phyloP scores from a whole-genome alignment of 2,329 filamentous ascomycete species.

The Colletotrichum coccodes region DNA sequence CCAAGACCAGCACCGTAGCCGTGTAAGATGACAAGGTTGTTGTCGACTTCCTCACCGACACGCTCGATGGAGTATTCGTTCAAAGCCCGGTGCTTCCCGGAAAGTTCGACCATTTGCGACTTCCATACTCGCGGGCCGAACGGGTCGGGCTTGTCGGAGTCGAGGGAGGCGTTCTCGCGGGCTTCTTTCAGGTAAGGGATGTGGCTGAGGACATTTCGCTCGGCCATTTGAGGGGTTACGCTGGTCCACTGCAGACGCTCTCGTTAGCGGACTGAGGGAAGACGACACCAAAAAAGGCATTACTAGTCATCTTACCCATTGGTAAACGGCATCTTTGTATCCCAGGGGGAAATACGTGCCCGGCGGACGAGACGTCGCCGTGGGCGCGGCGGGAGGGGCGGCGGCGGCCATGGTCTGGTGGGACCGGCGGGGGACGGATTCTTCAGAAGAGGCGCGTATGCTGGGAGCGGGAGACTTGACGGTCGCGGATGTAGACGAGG shows the following conservation, averaged over 20 bases:
- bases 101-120: slow-evolving; percentile 83
- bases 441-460: slow-evolving; percentile 19
- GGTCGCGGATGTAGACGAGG: slow-evolving; percentile 22
- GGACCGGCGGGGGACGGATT: slow-evolving; percentile 23
- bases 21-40: slow-evolving; percentile 94
- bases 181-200: slow-evolving; percentile 85
- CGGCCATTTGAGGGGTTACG: slow-evolving; percentile 83
- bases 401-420: slow-evolving; percentile 33
- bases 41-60: slow-evolving; percentile 79
- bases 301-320: slow-evolving; percentile 75
- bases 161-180: slow-evolving; percentile 67
- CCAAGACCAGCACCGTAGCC: slow-evolving; percentile 96
- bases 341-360: slow-evolving; percentile 80
- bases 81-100: slow-evolving; percentile 85
- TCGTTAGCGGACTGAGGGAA: slow-evolving; percentile 25
- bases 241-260: slow-evolving; percentile 76
- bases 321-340: slow-evolving; percentile 89
- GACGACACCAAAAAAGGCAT: background rate
- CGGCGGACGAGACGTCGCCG: slow-evolving; percentile 35
- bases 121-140: slow-evolving; percentile 88
- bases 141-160: slow-evolving; percentile 70
- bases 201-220: slow-evolving; percentile 87
- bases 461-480: slow-evolving; percentile 19
- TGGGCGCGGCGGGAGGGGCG: slow-evolving; percentile 24
- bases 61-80: slow-evolving; percentile 95